A percentile compares a stretch with the other conserved stretches of the same genome.
Evolutionary conservation across 1,284 basidiomycete species (phyloP).

Genomic region (Leccinum griseonigrum): DNA sequence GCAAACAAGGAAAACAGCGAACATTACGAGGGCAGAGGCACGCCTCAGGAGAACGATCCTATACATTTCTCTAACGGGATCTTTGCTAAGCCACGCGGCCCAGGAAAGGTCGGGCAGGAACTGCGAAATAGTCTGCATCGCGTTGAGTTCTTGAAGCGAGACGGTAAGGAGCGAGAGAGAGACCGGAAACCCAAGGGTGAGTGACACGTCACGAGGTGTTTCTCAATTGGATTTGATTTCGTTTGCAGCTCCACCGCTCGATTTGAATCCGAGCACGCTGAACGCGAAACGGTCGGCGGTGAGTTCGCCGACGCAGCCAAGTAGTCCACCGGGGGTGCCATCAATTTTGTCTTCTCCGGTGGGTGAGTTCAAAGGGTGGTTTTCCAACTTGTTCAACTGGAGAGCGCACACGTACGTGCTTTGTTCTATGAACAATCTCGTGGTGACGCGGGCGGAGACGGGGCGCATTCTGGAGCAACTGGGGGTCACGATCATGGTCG

Average conservation of each 20-base stretch:
- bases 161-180: slow-evolving; percentile 48
- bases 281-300: slow-evolving; percentile 39
- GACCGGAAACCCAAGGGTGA: slow-evolving; percentile 54
- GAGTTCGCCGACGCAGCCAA: slow-evolving; percentile 33
- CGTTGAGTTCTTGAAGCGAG: slow-evolving; percentile 33
- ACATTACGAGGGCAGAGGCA: slow-evolving; percentile 6
- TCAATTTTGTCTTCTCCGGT: slow-evolving; percentile 42
- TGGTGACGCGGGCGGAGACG: slow-evolving; percentile 62
- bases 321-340: slow-evolving; percentile 21
- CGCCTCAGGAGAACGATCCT: slow-evolving; percentile 22
- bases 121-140: slow-evolving; percentile 46
- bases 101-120: slow-evolving; percentile 46
- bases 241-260: slow-evolving; percentile 35
- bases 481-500: slow-evolving; percentile 57
- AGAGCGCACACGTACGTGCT: slow-evolving; percentile 64
- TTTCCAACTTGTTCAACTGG: slow-evolving; percentile 78
- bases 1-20: slow-evolving; percentile 55
- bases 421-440: slow-evolving; percentile 63
- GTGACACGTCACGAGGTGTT: slow-evolving; percentile 20
- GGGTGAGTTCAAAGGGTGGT: slow-evolving; percentile 82
- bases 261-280: slow-evolving; percentile 30
- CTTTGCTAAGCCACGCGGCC: slow-evolving; percentile 40
- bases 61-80: slow-evolving; percentile 34
- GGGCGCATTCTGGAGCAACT: slow-evolving; percentile 64
- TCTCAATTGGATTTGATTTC: neutral